A percentile compares a stretch with the other conserved stretches of the same genome.
Evolutionary conservation across 2,329 filamentous ascomycete genomes (phyloP).

Genomic region (Arachnomyces sp.): DNA sequence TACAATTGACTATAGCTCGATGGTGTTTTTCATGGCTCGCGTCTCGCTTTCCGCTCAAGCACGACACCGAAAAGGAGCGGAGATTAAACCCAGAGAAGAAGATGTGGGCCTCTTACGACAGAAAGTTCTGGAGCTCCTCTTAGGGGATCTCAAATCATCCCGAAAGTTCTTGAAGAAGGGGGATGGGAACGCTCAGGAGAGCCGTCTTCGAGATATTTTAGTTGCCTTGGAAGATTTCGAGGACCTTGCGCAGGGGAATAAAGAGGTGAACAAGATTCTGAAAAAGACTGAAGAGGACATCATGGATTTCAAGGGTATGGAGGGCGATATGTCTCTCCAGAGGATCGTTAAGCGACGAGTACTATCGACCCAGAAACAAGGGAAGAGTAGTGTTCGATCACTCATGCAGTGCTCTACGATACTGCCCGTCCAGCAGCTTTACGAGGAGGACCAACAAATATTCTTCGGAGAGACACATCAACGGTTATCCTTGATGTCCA

Average conservation of each 20-base stretch:
- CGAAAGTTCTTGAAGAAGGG: slow-evolving; percentile 27
- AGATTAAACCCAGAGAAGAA: slow-evolving; percentile 19
- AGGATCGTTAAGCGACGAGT: slow-evolving; percentile 28
- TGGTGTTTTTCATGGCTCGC: slow-evolving; percentile 29
- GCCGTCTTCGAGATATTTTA: slow-evolving; percentile 25
- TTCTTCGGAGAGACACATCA: slow-evolving; percentile 28
- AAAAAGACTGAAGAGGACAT: slow-evolving; percentile 27
- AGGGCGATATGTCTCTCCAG: slow-evolving; percentile 21
- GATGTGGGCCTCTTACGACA: slow-evolving; percentile 26
- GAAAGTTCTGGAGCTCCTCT: slow-evolving; percentile 25
- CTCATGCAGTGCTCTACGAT: slow-evolving; percentile 23
- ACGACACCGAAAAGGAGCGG: slow-evolving; percentile 24
- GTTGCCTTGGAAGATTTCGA: slow-evolving; percentile 33
- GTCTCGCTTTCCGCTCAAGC: slow-evolving; percentile 29
- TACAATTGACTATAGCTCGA: slow-evolving; percentile 25
- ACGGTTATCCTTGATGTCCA: slow-evolving; percentile 26
- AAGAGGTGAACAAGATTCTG: slow-evolving; percentile 28
- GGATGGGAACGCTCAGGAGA: slow-evolving; percentile 22
- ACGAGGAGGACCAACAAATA: slow-evolving; percentile 29
- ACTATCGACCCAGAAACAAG: slow-evolving; percentile 21
- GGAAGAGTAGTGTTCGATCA: slow-evolving; percentile 1
- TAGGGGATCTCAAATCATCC: slow-evolving; percentile 28
- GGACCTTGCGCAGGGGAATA: slow-evolving; percentile 26
- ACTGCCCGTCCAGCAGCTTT: slow-evolving; percentile 28
- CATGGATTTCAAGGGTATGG: slow-evolving; percentile 23